Base-by-base conservation (phyloP, 768 basidiomycete species). In the Pulveroboletus sp. region DNA sequence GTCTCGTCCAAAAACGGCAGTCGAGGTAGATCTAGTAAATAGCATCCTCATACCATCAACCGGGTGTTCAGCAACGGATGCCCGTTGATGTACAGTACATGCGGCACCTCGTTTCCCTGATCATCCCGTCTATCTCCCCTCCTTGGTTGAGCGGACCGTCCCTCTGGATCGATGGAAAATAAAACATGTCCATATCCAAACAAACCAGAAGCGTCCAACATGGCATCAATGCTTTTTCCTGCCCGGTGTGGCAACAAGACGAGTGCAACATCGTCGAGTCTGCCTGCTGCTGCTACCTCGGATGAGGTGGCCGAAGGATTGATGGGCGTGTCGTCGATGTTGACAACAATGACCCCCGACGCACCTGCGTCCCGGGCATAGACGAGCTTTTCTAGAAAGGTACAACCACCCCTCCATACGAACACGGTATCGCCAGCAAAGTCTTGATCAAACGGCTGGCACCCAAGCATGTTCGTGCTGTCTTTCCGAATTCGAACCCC, bases 371-470 rank as follows among this genome's bases (percentile, higher is more conserved):
- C 69, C 15, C 77, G 76, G 5, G 93, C 93, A 39, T 75, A 55
- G 11, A 81, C 43, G 14, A 94, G 74, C 70, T 99, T 99, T 56
- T 89, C 79, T 12, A 91, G 68, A 69, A 98, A 97, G 8, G 92
- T 86, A 67, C 95, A 98, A 5, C 75, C 79, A 6, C 95, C 95
- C 27, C 95, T 79, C 39, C 74, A 74, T 14, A 87, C 73, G 14
- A 96, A 63, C 21, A 93, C 63, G 5, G 80, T 74, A 38, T 74
- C 78, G 42, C 77, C 74, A 10, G 71, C 66, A 55, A 82, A 78
- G 5, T 64, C 45, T 35, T 74, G 62, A 1, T 66, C 59, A 66
- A 83, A 89, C 6, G 79, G 74, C 6, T 52, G 42, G 60, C 89
- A 92, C 6, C 89, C 90, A 12, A 73, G 68, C 0, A 54, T 48